Conservation (phyloP, 257 asterid genomes). For the Jacaranda mimosifolia region DNA sequence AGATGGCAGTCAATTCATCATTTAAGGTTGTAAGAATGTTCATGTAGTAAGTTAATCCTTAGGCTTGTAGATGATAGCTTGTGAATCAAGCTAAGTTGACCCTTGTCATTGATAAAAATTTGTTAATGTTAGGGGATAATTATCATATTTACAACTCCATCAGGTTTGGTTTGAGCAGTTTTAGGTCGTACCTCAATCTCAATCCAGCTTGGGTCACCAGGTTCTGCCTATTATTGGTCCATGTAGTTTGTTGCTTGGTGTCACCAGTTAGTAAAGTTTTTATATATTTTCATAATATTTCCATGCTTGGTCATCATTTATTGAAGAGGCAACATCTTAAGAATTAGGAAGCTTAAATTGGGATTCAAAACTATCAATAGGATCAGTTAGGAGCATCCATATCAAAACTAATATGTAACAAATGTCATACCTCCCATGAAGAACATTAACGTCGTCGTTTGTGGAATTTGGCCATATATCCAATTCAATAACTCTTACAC, state of each 20-base stretch:
- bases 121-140: conserved; percentile 2
- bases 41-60: conserved; percentile 1
- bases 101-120: background rate
- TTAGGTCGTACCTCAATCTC: background rate
- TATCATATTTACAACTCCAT: background rate
- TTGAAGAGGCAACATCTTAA: background rate
- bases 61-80: conserved; percentile 11
- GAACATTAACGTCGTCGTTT: conserved; percentile 58
- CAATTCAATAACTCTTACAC: conserved; percentile 72
- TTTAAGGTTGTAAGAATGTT: background rate
- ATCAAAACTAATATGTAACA: conserved; percentile 12
- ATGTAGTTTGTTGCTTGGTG: background rate
- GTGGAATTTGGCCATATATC: conserved; percentile 79
- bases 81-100: background rate
- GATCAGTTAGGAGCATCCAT: conserved; percentile 18
- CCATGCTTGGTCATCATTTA: background rate
- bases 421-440: conserved; percentile 66
- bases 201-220: background rate
- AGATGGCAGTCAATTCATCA: background rate
- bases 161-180: background rate
- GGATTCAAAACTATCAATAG: conserved; percentile 11
- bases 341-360: conserved; percentile 9
- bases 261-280: background rate
- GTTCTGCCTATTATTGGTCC: background rate
- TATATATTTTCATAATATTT: background rate